Conservation (phyloP, 345 rosid species). For the Rhodamnia argentea region DNA sequence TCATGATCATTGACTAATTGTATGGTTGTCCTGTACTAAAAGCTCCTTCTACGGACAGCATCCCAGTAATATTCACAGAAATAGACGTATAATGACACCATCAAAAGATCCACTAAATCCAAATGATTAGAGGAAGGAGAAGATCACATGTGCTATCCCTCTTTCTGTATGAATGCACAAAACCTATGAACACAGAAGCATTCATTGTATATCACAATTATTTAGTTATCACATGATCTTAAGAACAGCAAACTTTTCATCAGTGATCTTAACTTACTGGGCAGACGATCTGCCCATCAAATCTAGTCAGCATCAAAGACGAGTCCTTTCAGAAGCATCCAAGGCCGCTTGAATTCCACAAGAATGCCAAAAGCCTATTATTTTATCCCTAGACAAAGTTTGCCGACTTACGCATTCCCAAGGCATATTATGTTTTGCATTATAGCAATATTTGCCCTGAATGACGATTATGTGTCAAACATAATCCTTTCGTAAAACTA, state of each 20-base stretch:
- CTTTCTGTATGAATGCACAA: not conserved
- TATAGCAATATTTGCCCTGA: not conserved
- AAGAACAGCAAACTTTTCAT: not conserved
- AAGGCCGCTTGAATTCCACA: not conserved
- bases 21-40: not conserved
- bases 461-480: not conserved
- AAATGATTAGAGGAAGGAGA: not conserved
- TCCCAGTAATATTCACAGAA: not conserved
- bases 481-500: conserved; percentile 7
- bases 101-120: not conserved
- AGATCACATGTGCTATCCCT: not conserved
- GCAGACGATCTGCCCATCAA: not conserved
- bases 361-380: not conserved
- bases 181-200: not conserved
- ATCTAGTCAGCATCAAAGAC: not conserved
- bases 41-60: not conserved
- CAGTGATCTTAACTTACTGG: not conserved
- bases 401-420: not conserved
- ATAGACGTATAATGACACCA: not conserved
- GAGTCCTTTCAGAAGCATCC: not conserved
- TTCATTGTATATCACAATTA: not conserved
- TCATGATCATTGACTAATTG: not conserved
- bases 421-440: not conserved
- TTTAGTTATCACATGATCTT: not conserved
- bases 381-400: not conserved